These are phyloP conservation scores for Chytridiales sp. DNA, from an alignment of 371 early-diverging fungal genomes.

Conservation along the genomic window DNA sequence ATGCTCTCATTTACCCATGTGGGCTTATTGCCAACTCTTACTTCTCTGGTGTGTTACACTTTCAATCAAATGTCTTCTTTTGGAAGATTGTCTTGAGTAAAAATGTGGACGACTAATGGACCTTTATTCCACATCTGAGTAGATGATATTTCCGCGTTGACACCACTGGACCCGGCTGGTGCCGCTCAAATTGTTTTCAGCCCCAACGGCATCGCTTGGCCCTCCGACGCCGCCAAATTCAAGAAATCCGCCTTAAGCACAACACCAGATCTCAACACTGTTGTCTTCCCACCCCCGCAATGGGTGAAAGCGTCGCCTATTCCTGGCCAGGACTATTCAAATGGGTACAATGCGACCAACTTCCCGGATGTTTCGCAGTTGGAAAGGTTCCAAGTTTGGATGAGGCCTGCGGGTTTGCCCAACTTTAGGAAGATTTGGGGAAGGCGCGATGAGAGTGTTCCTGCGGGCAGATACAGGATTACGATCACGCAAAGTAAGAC, in stretches of 20 bases:
- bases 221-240: slow-evolving; percentile 62
- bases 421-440: slow-evolving; percentile 96
- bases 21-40: slow-evolving; percentile 97
- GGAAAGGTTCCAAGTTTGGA: slow-evolving; percentile 98
- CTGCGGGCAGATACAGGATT: slow-evolving; percentile 37
- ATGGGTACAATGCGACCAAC: slow-evolving; percentile 59
- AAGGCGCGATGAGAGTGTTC: slow-evolving; percentile 50
- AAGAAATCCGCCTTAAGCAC: slow-evolving; percentile 12
- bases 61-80: no score
- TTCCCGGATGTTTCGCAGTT: slow-evolving; percentile 66
- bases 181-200: slow-evolving; percentile 23
- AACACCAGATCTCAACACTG: slow-evolving; percentile 18
- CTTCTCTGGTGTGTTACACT: slow-evolving; percentile 71
- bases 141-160: no score
- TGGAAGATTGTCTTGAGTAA: no score
- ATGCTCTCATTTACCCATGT: slow-evolving; percentile 87
- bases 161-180: no score
- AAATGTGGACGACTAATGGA: no score
- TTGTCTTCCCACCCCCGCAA: slow-evolving; percentile 46
- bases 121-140: no score
- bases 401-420: slow-evolving; percentile 94
- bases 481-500: slow-evolving; percentile 40
- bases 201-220: slow-evolving; percentile 80
- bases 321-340: slow-evolving; percentile 29
- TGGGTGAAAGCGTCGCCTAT: slow-evolving; percentile 46